Base-by-base conservation (phyloP, 2,329 filamentous ascomycete genomes). In the Trichoderma sp. region DNA sequence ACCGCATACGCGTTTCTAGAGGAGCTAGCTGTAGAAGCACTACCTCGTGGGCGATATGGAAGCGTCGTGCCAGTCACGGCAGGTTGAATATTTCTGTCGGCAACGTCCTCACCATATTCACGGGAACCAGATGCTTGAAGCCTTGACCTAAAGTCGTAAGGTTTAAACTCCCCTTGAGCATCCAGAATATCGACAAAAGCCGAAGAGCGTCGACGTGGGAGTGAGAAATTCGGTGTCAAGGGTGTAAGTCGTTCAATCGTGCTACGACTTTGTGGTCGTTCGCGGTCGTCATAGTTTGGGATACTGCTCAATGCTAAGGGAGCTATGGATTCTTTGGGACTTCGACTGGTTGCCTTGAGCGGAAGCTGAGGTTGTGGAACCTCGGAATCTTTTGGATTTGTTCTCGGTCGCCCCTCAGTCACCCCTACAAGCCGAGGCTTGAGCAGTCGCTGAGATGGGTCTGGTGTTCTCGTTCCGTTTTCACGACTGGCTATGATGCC, bases 91-190 rank as follows among this genome's bases (percentile, higher is more conserved):
- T 91, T 91, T 39, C 90, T 83, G 74, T 90, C 88, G 2, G 88
- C 89, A 2, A 91, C 88, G 76, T 91, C 89, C 77, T 92, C 90
- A n/a, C 86, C 89, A 74, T 89, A 90, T 64, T 87, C 85, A 57
- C 84, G 83, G 0, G 82, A 81, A 1, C 88, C 88, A 0, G 86
- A 77, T 1, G 88, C 87, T 70, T 84, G 78, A 3, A 89, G 75
- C 18, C 87, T 82, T 11, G 81, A 80, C 62, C 81, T 80, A 74
- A 89, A 89, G 72, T 87, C 83, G 2, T 82, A 80, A 0, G 84
- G 83, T 32, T 78, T 84, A 51, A 90, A 81, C 30, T 83, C 85
- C 0, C 86, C 86, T 72, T 88, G 86, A 0, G 88, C 88, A 74
- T 90, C 89, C 3, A 90, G 81, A 1, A 91, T 78, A 73, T 90